Percentiles rank a stretch among this genome's conserved stretches.
Conservation (phyloP, 208 protist species). For the Trypanosomatidae sp. region DNA sequence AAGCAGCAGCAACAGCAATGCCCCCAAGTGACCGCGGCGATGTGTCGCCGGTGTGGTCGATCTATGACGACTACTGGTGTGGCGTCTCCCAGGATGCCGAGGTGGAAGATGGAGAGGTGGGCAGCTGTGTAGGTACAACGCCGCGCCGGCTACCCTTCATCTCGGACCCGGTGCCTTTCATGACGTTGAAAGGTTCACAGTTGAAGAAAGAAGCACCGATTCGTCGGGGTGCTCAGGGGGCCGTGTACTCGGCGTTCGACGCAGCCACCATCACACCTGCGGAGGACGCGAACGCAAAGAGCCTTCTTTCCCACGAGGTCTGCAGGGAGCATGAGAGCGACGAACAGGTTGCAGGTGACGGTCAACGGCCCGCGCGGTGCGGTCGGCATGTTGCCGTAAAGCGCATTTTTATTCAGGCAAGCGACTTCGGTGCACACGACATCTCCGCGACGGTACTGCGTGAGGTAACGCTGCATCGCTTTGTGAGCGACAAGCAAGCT, state of each 20-base stretch:
- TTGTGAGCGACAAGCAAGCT: conserved; percentile 24
- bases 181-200: conserved; percentile 44
- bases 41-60: conserved; percentile 67
- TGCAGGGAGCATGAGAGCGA: neutral
- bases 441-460: conserved; percentile 72
- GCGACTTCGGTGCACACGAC: conserved; percentile 69
- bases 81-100: neutral
- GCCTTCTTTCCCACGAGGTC: neutral
- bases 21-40: neutral
- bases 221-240: conserved; percentile 78
- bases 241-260: conserved; percentile 74
- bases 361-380: neutral
- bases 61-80: conserved; percentile 48
- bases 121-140: neutral
- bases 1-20: neutral
- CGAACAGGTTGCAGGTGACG: neutral
- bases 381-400: conserved; percentile 67
- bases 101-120: neutral
- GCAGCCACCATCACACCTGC: neutral
- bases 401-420: conserved; percentile 72
- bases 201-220: conserved; percentile 61
- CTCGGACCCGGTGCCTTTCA: conserved; percentile 17
- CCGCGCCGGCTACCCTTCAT: conserved; percentile 26
- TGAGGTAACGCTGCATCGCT: conserved; percentile 68
- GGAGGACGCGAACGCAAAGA: neutral